phyloP scores from a whole-genome alignment of 2,329 filamentous ascomycete species.

The Aureobasidium sp. region DNA sequence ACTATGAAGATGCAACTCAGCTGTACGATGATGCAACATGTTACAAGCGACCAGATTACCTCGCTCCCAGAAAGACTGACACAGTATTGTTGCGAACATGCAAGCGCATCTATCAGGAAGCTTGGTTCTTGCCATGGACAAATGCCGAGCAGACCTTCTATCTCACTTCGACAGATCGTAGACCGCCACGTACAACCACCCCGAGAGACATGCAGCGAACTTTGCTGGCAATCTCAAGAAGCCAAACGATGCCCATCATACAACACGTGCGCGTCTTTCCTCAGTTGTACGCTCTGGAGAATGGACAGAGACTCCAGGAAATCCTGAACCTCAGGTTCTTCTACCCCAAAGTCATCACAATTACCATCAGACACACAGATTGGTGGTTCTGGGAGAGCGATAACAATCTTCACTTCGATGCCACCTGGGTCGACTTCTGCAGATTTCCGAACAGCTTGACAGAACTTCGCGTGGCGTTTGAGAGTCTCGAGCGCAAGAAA shows the following conservation, averaged over 20 bases:
- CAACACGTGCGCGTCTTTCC: conserved; percentile 11
- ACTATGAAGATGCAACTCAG: conserved; percentile 19
- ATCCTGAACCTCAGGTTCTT: conserved; percentile 17
- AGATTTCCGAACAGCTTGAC: conserved; percentile 12
- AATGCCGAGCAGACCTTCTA: conserved; percentile 11
- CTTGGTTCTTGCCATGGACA: conserved; percentile 12
- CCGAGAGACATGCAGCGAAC: background rate
- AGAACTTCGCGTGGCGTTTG: conserved; percentile 38
- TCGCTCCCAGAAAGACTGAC: conserved; percentile 17
- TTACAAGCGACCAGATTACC: conserved; percentile 27
- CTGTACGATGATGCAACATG: conserved; percentile 19
- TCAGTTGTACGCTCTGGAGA: conserved; percentile 11
- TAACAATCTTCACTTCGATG: conserved; percentile 18
- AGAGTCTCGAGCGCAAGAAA: conserved; percentile 39
- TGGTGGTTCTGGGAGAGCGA: conserved; percentile 30
- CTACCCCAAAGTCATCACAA: conserved; percentile 19
- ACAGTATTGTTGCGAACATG: conserved; percentile 27
- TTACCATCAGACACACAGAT: conserved; percentile 28
- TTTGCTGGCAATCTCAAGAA: background rate
- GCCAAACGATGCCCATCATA: background rate
- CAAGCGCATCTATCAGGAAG: conserved; percentile 28
- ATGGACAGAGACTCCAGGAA: conserved; percentile 1
- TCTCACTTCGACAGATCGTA: background rate
- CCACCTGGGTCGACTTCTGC: conserved; percentile 17
- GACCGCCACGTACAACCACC: conserved; percentile 7